Evolutionary conservation across 2,329 filamentous ascomycete species (phyloP), one percentile per base, ranked within the genome.

Genomic region (Aphanocladium album): DNA sequence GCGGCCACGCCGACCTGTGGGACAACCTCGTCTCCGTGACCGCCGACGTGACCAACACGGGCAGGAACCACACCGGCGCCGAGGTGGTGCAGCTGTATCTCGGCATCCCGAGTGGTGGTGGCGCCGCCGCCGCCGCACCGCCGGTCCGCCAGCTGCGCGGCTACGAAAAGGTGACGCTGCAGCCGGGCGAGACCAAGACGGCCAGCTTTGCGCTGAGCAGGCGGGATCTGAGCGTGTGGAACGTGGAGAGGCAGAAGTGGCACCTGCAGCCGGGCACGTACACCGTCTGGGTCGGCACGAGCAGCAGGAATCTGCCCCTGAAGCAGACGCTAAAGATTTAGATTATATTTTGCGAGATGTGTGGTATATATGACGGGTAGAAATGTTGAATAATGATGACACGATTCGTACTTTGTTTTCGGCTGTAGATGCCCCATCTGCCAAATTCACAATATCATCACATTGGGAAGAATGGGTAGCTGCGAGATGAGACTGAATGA

Each of bases 171-270:
- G 74, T 80, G 0, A 74, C 73, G 17, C 64, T 89, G 49, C 73
- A 76, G 16, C 74, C 77, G 0, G 78, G 78, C 0, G 70, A 78
- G 60, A 77, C 72, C 19, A 71, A 73, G 17, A 77, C 73, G 0
- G 73, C 86, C 0, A 71, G 66, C 0, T 83, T 89, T 60, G 69
- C 75, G 27, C 68, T 90, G 43, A 88, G 79, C 19, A 77, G 87
- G 45, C 80, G 86, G 62, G 87, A 90, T 67, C 67, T 90, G 53
- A 89, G 86, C 70, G 77, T 84, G 27, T 90, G 87, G 88, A 84
- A 89, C 68, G 78, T 81, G 5, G 73, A 70, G 1, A 77, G 76
- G 35, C 85, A 89, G 73, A 81, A 82, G 66, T 90, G 87, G 87
- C 74, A 76, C 49, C 66, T 86, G 57, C 76, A 74, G 54, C 72